Evolutionary conservation across 495 filamentous ascomycete genomes (phyloP).

Genomic region (Aspergillus incahuasiensis): DNA sequence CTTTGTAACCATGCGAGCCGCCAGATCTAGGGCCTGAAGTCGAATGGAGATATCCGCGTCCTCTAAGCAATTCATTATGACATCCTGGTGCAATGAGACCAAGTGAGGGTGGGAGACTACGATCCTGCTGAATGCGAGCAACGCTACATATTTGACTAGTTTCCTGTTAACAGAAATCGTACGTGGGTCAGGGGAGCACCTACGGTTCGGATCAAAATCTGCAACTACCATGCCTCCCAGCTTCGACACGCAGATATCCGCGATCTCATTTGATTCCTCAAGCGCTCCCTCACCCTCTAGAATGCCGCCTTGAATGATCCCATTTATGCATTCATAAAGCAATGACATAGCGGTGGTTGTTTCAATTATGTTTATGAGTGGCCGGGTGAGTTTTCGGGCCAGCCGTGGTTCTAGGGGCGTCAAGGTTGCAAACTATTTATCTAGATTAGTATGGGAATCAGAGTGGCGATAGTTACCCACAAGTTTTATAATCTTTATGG

Average conservation of each 20-base stretch:
- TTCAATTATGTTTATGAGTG: conserved; percentile 84
- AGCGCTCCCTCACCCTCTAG: conserved; percentile 71
- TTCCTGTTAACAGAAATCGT: not conserved
- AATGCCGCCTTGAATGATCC: conserved; percentile 94
- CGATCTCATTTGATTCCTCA: conserved; percentile 83
- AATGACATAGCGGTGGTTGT: conserved; percentile 96
- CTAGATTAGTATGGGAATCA: not conserved
- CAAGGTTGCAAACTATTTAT: conserved; percentile 78
- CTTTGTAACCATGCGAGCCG: conserved; percentile 81
- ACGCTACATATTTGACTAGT: conserved; percentile 91
- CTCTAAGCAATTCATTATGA: conserved; percentile 92
- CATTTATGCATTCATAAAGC: conserved; percentile 96
- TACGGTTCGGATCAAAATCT: conserved; percentile 88
- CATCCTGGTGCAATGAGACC: conserved; percentile 86
- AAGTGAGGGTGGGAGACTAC: conserved; percentile 82
- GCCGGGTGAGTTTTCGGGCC: conserved; percentile 89
- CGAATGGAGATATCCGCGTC: conserved; percentile 95
- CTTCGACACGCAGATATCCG: conserved; percentile 87
- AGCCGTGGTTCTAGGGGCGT: conserved; percentile 90
- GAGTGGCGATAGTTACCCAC: conserved; percentile 42
- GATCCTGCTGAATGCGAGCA: conserved; percentile 91
- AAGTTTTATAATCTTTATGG: conserved; percentile 96
- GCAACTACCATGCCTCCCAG: conserved; percentile 89
- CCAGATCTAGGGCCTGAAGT: conserved; percentile 84
- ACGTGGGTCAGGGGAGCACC: conserved; percentile 23